Evolutionary conservation across 257 asterid genomes (phyloP).

Genomic region (Hygrophila difformis): DNA sequence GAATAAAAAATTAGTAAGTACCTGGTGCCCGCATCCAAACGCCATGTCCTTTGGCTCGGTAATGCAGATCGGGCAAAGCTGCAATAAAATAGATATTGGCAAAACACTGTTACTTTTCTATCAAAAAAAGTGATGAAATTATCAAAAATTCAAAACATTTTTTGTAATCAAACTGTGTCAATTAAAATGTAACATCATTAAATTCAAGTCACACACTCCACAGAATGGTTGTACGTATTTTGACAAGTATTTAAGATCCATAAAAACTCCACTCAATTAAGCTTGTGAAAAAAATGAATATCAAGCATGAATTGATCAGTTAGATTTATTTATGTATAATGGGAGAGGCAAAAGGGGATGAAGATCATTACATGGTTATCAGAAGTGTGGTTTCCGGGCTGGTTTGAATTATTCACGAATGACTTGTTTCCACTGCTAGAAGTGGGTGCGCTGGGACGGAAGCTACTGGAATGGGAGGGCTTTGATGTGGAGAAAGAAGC

Average conservation of each 20-base stretch:
- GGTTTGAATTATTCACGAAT: constrained; percentile 23
- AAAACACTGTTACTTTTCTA: too few species aligned
- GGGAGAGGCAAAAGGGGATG: neutral
- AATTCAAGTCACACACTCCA: too few species aligned
- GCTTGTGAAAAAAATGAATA: too few species aligned
- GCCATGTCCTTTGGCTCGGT: constrained; percentile 75
- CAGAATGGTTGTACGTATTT: too few species aligned
- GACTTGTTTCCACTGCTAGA: constrained; percentile 28
- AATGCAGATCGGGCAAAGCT: constrained; percentile 93
- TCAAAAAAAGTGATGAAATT: neutral
- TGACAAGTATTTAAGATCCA: too few species aligned
- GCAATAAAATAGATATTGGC: constrained; percentile 12
- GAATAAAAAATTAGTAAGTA: too few species aligned
- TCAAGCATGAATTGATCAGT: too few species aligned
- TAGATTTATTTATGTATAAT: too few species aligned
- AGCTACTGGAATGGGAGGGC: constrained; percentile 42
- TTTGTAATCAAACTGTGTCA: too few species aligned
- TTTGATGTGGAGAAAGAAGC: constrained; percentile 48
- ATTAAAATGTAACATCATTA: too few species aligned
- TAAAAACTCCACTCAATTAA: too few species aligned
- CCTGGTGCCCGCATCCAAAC: constrained; percentile 98
- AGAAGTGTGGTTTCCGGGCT: constrained; percentile 40
- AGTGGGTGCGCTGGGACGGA: constrained; percentile 65
- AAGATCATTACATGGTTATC: constrained; percentile 50
- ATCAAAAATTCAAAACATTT: neutral